A percentile compares a stretch with the other conserved stretches of the same genome.
phyloP scores from a whole-genome alignment of 768 basidiomycete species.

The Saitozyma sp. region DNA sequence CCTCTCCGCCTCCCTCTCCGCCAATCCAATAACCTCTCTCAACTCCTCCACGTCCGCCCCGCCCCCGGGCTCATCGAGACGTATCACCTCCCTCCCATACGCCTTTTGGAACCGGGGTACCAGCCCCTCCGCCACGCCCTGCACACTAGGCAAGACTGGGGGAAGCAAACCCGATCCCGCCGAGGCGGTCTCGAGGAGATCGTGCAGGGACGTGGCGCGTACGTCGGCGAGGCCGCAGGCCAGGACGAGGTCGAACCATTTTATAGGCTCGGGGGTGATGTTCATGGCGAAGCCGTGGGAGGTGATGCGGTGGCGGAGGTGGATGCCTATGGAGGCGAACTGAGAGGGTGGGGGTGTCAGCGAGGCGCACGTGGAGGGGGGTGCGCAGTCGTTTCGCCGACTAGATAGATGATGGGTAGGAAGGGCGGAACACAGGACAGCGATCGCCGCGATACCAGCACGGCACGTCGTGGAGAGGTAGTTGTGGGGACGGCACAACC shows the following conservation, averaged over 20 bases:
- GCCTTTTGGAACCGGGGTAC: slow-evolving; percentile 33
- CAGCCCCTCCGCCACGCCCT: slow-evolving; percentile 27
- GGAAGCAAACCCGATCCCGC: neutral
- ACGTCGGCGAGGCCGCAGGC: slow-evolving; percentile 90
- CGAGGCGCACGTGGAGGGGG: neutral
- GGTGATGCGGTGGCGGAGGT: slow-evolving; percentile 89
- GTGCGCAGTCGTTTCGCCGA: too few species aligned
- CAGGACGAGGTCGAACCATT: slow-evolving; percentile 84
- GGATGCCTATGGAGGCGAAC: slow-evolving; percentile 93
- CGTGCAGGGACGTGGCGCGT: slow-evolving; percentile 62
- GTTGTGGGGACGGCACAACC: too few species aligned
- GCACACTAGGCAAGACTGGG: slow-evolving; percentile 15
- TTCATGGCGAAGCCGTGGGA: slow-evolving; percentile 95
- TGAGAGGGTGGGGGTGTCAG: slow-evolving; percentile 14
- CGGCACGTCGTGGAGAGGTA: neutral
- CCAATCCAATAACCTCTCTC: slow-evolving; percentile 21
- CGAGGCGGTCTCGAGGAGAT: slow-evolving; percentile 21
- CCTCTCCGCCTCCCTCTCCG: slow-evolving; percentile 34
- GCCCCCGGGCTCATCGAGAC: slow-evolving; percentile 7
- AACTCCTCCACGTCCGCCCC: slow-evolving; percentile 21
- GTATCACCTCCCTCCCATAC: slow-evolving; percentile 32
- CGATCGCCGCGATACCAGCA: neutral
- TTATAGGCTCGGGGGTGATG: slow-evolving; percentile 72
- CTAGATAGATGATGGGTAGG: neutral
- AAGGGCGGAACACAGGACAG: too few species aligned